Percentiles rank a stretch among this genome's conserved stretches.
Conservation (phyloP, 1,284 basidiomycete species). For the Naganishia sp. region DNA sequence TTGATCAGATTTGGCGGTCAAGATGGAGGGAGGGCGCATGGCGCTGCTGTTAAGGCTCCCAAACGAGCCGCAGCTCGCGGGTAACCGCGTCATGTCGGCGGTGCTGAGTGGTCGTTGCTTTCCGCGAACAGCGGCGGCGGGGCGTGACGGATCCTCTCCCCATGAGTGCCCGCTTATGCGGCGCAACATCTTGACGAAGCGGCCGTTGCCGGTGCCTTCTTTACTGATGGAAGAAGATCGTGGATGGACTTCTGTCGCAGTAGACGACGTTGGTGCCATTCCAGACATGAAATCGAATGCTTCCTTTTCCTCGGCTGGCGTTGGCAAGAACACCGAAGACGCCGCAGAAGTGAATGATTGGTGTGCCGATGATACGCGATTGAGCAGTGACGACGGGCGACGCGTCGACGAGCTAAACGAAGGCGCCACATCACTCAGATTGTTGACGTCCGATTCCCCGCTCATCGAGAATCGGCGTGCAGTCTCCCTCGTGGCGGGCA, state of each 20-base stretch:
- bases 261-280: background rate
- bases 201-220: conserved; percentile 6
- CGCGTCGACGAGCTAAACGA: conserved; percentile 12
- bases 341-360: conserved; percentile 18
- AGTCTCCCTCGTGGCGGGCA: conserved; percentile 7
- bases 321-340: conserved; percentile 17
- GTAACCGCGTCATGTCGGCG: conserved; percentile 2
- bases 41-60: background rate
- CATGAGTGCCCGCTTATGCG: conserved; percentile 12
- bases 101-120: background rate
- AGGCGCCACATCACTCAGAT: conserved; percentile 16
- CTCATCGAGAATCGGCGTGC: conserved; percentile 23
- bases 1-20: background rate
- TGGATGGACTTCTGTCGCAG: background rate
- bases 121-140: background rate
- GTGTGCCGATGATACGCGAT: conserved; percentile 14
- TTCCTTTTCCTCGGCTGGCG: conserved; percentile 21
- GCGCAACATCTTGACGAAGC: conserved; percentile 20
- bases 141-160: background rate
- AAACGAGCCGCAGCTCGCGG: conserved; percentile 21
- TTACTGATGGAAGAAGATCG: conserved; percentile 19
- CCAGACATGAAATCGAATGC: conserved; percentile 11
- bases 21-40: background rate
- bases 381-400: conserved; percentile 6
- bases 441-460: conserved; percentile 25